These are phyloP conservation scores for Diversispora epigaea DNA, from an alignment of 192 early-diverging fungal species.

Conservation along the genomic window DNA sequence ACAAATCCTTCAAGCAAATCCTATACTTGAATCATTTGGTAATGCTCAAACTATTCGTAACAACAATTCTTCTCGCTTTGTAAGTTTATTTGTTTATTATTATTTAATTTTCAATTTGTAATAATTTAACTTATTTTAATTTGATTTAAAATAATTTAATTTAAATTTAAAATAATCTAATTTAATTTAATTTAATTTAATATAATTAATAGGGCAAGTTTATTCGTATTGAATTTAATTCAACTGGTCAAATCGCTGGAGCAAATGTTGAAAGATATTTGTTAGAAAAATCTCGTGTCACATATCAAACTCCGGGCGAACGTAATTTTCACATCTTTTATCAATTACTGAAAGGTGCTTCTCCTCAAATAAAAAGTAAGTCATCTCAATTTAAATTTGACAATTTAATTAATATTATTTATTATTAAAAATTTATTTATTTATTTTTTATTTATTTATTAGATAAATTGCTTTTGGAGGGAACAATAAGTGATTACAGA, in stretches of 20 bases:
- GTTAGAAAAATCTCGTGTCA: constrained; percentile 95
- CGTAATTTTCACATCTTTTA: constrained; percentile 98
- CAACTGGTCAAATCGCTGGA: constrained; percentile 73
- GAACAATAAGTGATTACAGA: constrained; percentile 71
- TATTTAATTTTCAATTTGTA: not conserved
- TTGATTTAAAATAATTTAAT: not conserved
- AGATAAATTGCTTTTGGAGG: constrained; percentile 76
- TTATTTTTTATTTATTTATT: constrained; percentile 21
- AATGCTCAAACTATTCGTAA: constrained; percentile 99
- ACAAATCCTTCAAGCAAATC: constrained; percentile 95
- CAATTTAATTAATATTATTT: not conserved
- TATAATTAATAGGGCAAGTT: constrained; percentile 77
- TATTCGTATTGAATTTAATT: constrained; percentile 96
- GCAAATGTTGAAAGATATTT: constrained; percentile 98
- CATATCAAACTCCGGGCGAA: constrained; percentile 87
- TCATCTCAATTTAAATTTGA: not conserved
- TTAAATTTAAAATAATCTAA: not conserved
- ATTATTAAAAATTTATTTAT: constrained; percentile 10
- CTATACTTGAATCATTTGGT: constrained; percentile 96
- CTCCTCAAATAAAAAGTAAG: constrained; percentile 67
- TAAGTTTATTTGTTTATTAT: constrained; percentile 40
- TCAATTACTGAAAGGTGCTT: constrained; percentile 90
- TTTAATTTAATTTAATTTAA: not conserved
- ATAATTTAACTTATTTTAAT: not conserved
- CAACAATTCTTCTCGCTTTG: constrained; percentile 98